Evolutionary conservation across 768 basidiomycete genomes (phyloP).

Genomic region (Lepiota brunneoincarnata): DNA sequence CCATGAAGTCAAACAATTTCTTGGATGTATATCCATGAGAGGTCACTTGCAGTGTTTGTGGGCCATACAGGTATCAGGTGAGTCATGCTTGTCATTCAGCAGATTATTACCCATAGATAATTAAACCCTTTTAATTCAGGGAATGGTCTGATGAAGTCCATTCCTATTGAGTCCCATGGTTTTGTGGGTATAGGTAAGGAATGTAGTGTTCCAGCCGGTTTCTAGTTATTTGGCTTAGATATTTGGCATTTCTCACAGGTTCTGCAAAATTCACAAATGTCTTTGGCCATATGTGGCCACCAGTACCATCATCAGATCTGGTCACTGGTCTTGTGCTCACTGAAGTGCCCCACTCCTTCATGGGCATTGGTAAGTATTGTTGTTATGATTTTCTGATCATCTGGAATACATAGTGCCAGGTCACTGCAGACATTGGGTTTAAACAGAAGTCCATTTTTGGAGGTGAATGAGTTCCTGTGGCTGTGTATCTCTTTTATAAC

Average conservation of each 20-base stretch:
- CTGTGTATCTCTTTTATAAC: slow-evolving; percentile 8
- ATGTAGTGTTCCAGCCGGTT: slow-evolving; percentile 27
- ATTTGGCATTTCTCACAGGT: too few relatives aligned
- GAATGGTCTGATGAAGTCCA: slow-evolving; percentile 38
- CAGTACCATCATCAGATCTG: slow-evolving; percentile 30
- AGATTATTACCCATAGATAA: slow-evolving; percentile 29
- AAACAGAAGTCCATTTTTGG: slow-evolving; percentile 10
- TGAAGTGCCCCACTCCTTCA: slow-evolving; percentile 28
- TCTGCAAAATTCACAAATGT: too few relatives aligned
- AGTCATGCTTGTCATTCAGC: slow-evolving; percentile 27
- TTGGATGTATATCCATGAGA: slow-evolving; percentile 26
- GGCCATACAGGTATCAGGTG: slow-evolving; percentile 28
- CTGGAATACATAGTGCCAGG: slow-evolving; percentile 20
- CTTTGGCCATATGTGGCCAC: too few relatives aligned
- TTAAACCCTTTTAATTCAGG: slow-evolving; percentile 24
- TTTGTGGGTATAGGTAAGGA: slow-evolving; percentile 22
- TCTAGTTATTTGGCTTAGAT: slow-evolving; percentile 28
- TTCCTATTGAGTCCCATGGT: too few relatives aligned
- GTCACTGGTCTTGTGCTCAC: slow-evolving; percentile 20
- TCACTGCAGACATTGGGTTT: slow-evolving; percentile 1
- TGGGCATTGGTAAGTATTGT: slow-evolving; percentile 24
- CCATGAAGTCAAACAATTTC: slow-evolving; percentile 30
- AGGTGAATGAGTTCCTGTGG: neutral
- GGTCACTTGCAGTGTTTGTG: slow-evolving; percentile 19
- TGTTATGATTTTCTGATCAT: slow-evolving; percentile 8